Conservation (phyloP, 2,329 filamentous ascomycete species). For the Penicillium occitanis region DNA sequence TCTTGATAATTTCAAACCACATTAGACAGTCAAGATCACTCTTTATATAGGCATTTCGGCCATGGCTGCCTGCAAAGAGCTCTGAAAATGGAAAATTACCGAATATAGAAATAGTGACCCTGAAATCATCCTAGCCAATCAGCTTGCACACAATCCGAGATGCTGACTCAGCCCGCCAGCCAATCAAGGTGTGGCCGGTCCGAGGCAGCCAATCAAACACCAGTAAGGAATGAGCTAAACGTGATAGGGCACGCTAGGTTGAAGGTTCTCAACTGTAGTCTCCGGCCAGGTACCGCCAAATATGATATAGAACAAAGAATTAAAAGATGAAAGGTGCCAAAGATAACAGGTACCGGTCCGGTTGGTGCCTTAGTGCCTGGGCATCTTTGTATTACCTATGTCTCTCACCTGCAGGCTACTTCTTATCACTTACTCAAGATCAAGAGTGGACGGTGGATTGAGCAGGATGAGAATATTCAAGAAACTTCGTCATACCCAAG, state of each 20-base stretch:
- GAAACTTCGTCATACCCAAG: neutral
- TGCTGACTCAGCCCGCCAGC: neutral
- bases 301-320: too few relatives aligned
- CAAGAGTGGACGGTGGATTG: neutral
- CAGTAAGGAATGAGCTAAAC: neutral
- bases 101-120: neutral
- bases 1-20: neutral
- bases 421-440: neutral
- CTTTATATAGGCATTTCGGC: constrained; percentile 2
- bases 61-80: neutral
- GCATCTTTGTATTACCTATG: neutral
- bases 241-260: too few relatives aligned
- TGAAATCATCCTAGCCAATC: neutral
- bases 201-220: constrained; percentile 8
- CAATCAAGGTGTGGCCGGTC: neutral
- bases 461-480: neutral
- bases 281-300: too few relatives aligned
- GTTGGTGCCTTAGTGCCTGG: neutral
- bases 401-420: neutral
- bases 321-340: too few relatives aligned
- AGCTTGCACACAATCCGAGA: neutral
- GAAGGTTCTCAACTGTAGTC: too few relatives aligned
- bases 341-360: neutral
- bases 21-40: neutral
- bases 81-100: neutral